These are phyloP conservation scores for Verticillium tricorpus DNA, from an alignment of 2,329 filamentous ascomycete genomes.

Conservation along the genomic window DNA sequence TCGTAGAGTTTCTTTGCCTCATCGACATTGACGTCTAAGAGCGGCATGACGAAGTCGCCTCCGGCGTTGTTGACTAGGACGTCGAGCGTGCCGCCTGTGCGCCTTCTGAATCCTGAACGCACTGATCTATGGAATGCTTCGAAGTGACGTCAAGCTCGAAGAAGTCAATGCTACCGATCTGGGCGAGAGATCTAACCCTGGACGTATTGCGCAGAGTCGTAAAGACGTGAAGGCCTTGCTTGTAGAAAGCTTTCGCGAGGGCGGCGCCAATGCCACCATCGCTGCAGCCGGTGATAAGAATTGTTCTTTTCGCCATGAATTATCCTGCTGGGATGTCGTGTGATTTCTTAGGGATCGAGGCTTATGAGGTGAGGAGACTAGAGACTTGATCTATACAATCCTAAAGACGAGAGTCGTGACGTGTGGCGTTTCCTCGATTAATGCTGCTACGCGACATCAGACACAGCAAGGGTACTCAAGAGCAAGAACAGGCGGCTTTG, in stretches of 20 bases:
- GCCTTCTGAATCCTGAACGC: conserved; percentile 5
- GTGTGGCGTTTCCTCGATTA: too few species aligned
- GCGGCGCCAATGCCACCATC: conserved; percentile 22
- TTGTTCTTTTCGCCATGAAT: background rate
- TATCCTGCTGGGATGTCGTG: too few species aligned
- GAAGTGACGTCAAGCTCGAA: conserved; percentile 27
- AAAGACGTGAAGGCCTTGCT: conserved; percentile 24
- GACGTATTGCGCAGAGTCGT: conserved; percentile 24
- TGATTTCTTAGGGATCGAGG: too few species aligned
- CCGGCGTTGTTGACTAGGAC: conserved; percentile 28
- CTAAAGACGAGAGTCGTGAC: too few species aligned
- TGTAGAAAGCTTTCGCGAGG: conserved; percentile 15
- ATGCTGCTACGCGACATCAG: too few species aligned
- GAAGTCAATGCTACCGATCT: conserved; percentile 17
- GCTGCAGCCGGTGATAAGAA: conserved; percentile 21
- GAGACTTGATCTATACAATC: too few species aligned
- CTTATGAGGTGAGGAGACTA: too few species aligned
- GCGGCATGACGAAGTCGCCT: conserved; percentile 20
- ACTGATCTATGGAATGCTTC: conserved; percentile 17
- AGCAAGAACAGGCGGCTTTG: too few species aligned
- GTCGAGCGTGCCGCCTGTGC: conserved; percentile 15
- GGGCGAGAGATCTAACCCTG: conserved; percentile 16
- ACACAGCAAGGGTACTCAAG: too few species aligned
- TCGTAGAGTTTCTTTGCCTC: conserved; percentile 20
- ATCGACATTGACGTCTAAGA: conserved; percentile 21